Evolutionary conservation across 2,329 filamentous ascomycete genomes (phyloP).

Genomic region (Cryoendolithus antarcticus): DNA sequence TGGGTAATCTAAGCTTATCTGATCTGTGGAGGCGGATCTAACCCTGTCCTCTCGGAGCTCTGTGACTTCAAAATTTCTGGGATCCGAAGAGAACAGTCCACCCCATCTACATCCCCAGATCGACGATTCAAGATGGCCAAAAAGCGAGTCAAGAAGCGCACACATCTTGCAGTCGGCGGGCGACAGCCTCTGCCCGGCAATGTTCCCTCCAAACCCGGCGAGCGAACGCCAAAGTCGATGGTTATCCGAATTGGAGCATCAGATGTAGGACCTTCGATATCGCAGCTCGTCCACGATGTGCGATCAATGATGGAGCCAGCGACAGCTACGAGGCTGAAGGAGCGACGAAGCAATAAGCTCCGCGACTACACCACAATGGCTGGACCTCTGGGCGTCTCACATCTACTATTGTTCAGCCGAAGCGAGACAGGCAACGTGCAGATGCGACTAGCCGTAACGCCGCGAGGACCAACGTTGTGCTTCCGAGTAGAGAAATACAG

Average conservation of each 20-base stretch:
- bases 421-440: slow-evolving; percentile 87
- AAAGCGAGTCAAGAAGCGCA: slow-evolving; percentile 75
- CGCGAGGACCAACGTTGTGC: slow-evolving; percentile 81
- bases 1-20: too few species aligned
- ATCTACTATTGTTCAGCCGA: slow-evolving; percentile 84
- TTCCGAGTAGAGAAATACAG: slow-evolving; percentile 94
- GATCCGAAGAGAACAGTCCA: too few species aligned
- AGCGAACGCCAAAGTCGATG: slow-evolving; percentile 82
- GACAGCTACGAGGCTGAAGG: slow-evolving; percentile 78
- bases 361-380: slow-evolving; percentile 94
- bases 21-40: too few species aligned
- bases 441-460: slow-evolving; percentile 73
- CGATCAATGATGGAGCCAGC: slow-evolving; percentile 91
- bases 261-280: slow-evolving; percentile 82
- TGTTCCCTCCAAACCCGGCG: slow-evolving; percentile 43
- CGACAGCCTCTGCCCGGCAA: slow-evolving; percentile 39
- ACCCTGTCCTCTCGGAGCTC: too few species aligned
- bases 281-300: slow-evolving; percentile 83
- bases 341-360: slow-evolving; percentile 75
- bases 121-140: slow-evolving; percentile 52
- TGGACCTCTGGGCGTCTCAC: slow-evolving; percentile 82
- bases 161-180: slow-evolving; percentile 58
- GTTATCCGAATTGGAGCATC: slow-evolving; percentile 93
- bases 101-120: too few species aligned
- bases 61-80: too few species aligned